phyloP scores from a whole-genome alignment of 306 rosid species.

The Sindora glabra region DNA sequence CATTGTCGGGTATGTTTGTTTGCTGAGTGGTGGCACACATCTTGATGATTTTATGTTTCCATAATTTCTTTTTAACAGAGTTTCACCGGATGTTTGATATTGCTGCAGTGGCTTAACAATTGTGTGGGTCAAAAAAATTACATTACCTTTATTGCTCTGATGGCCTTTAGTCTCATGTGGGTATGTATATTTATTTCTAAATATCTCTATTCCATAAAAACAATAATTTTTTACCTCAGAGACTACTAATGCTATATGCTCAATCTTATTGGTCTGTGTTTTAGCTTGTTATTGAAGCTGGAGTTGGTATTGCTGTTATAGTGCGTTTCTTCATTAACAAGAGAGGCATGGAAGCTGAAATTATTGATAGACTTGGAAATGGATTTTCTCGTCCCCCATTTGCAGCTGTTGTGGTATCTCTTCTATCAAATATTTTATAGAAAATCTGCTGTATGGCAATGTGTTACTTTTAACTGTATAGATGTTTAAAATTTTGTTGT shows the following conservation, averaged over 20 bases:
- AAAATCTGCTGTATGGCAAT: slow-evolving; percentile 5
- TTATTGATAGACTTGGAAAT: slow-evolving; percentile 88
- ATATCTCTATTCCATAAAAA: slow-evolving; percentile 5
- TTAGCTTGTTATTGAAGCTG: slow-evolving; percentile 91
- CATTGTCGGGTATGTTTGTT: slow-evolving; percentile 79
- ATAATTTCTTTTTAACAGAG: slow-evolving; percentile 3
- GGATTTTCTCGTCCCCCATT: slow-evolving; percentile 94
- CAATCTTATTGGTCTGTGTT: slow-evolving; percentile 10
- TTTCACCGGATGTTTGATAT: slow-evolving; percentile 24
- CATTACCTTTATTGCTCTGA: slow-evolving; percentile 74
- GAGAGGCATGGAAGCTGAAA: slow-evolving; percentile 84
- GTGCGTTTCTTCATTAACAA: slow-evolving; percentile 90
- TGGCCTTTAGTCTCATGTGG: slow-evolving; percentile 89
- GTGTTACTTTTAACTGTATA: neutral
- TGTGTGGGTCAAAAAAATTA: slow-evolving; percentile 95
- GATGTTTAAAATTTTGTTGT: slow-evolving; percentile 22
- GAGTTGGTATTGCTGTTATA: slow-evolving; percentile 83
- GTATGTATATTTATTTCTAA: slow-evolving; percentile 36
- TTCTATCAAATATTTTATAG: slow-evolving; percentile 8
- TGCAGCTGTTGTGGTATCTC: slow-evolving; percentile 83
- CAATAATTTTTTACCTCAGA: slow-evolving; percentile 11
- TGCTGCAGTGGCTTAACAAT: slow-evolving; percentile 97
- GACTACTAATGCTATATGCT: slow-evolving; percentile 8
- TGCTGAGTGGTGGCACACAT: slow-evolving; percentile 4
- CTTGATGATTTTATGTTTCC: slow-evolving; percentile 1